Evolutionary conservation across 208 protist genomes (phyloP).

Genomic region (Novymonas esmeraldas): DNA sequence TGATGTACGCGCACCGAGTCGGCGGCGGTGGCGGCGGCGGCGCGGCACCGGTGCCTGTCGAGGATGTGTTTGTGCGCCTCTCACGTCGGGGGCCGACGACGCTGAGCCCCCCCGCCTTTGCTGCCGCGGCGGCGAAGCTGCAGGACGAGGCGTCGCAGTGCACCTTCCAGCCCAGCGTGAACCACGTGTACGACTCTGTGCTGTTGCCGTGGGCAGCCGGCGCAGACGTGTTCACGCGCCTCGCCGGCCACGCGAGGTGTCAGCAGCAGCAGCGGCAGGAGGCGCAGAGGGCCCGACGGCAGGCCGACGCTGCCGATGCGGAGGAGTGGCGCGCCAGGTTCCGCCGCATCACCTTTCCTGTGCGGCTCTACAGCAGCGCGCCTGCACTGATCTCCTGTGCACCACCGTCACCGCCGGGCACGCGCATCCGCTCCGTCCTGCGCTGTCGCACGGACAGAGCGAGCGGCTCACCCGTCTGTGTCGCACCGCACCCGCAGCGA

Average conservation of each 20-base stretch:
- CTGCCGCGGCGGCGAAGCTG: not conserved
- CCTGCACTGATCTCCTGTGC: no score
- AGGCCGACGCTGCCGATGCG: not conserved
- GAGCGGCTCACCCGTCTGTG: not conserved
- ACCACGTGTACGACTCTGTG: constrained; percentile 10
- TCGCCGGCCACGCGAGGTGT: constrained; percentile 21
- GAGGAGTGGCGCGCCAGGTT: constrained; percentile 3
- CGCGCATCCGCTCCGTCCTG: not conserved
- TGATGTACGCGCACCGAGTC: no score
- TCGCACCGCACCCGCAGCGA: no score
- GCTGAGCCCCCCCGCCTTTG: constrained; percentile 8
- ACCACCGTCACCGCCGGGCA: not conserved
- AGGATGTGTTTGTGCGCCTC: constrained; percentile 11
- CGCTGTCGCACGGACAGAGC: not conserved
- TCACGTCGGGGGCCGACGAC: not conserved
- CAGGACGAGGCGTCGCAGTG: constrained; percentile 1
- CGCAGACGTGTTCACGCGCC: constrained; percentile 13
- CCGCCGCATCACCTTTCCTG: not conserved
- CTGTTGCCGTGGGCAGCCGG: not conserved
- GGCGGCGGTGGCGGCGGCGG: not conserved
- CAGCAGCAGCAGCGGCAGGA: constrained; percentile 5
- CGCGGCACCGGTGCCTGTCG: not conserved
- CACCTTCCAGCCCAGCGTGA: constrained; percentile 18
- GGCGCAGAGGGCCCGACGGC: not conserved
- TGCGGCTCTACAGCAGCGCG: constrained; percentile 3